Evolutionary conservation across 2,329 filamentous ascomycete species (phyloP), one percentile per base, ranked within the genome.

Genomic region (Arthroderma sp.): DNA sequence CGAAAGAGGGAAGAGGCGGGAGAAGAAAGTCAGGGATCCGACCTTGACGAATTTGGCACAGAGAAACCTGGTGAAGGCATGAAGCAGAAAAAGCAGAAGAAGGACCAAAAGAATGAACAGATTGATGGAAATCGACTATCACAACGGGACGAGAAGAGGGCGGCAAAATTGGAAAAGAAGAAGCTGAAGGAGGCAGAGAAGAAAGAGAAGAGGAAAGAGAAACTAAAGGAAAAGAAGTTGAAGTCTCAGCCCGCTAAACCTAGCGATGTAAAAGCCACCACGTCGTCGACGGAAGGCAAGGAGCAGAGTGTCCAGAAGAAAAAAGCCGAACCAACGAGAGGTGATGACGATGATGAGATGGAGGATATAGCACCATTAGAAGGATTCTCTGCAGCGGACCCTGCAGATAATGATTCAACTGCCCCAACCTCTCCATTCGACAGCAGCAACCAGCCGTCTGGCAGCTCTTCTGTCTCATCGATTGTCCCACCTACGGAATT

Each of bases 1-100:
- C 77, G 86, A 48, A 94, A 94, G 68, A 71, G 83, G 29, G 76
- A 79, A 44, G 77, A 82, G 51, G 67, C 80, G 46, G 71, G 74
- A 45, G 62, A 70, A n/a, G 60, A 71, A 32, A 22, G 11, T 6
- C 39, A 33, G 29, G 64, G 65, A 28, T 66, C 65, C 15, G 71
- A 68, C 4, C 69, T 69, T 1, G 70, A 70, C 27, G 57, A 51
- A 40, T 42, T 64, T 11, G 64, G 62, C 44, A 60, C 62, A 9
- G 64, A 68, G 44, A 44, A 70, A 52, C 82, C 82, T 2, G 70
- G 73, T 37, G 74, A 86, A 59, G 81, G 80, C 2, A 58, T 84
- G 50, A 82, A 66, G 51, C 64, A 68, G 46, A 71, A 71, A 56
- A 75, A 74, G 54, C 76, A 80, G 57, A 82, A 71, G 53, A 68